A percentile compares a stretch with the other conserved stretches of the same genome.
phyloP scores from a whole-genome alignment of 2,329 filamentous ascomycete species.

The Venturia effusa region DNA sequence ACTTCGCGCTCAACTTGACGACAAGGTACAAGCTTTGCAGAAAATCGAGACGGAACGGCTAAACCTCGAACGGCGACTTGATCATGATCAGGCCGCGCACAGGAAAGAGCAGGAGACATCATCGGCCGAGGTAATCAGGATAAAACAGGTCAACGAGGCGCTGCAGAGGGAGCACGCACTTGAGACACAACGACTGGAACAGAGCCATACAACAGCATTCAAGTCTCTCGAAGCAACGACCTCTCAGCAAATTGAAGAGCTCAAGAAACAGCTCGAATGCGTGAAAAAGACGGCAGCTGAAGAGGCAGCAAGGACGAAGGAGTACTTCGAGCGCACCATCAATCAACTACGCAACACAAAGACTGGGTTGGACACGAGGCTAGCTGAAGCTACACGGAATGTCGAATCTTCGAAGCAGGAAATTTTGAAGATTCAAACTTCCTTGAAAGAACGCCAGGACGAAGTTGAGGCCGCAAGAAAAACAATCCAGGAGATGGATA shows the following conservation, averaged over 20 bases:
- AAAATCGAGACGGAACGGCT: constrained; percentile 46
- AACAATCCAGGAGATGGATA: constrained; percentile 15
- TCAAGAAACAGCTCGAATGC: constrained; percentile 11
- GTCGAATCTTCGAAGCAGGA: constrained; percentile 9
- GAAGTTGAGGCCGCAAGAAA: constrained; percentile 9
- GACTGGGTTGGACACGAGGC: background rate
- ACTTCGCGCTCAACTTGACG: constrained; percentile 63
- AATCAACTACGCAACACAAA: constrained; percentile 12
- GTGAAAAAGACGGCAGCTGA: constrained; percentile 11
- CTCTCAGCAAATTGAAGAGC: constrained; percentile 12
- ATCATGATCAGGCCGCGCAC: constrained; percentile 66
- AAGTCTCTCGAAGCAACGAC: constrained; percentile 28
- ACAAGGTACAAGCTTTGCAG: constrained; percentile 53
- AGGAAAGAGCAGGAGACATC: constrained; percentile 46
- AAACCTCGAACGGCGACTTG: constrained; percentile 45
- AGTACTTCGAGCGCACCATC: constrained; percentile 14
- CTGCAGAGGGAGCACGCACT: constrained; percentile 60
- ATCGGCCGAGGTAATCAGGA: constrained; percentile 35
- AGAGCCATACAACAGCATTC: constrained; percentile 22
- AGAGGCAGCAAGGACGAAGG: constrained; percentile 18
- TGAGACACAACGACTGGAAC: constrained; percentile 44
- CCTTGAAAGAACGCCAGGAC: background rate
- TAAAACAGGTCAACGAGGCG: constrained; percentile 58
- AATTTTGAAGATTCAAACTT: background rate
- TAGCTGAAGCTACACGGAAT: constrained; percentile 15